Evolutionary conservation across 192 early-diverging fungal species (phyloP), one percentile per base, ranked within the genome.

Genomic region (Dispira simplex): DNA sequence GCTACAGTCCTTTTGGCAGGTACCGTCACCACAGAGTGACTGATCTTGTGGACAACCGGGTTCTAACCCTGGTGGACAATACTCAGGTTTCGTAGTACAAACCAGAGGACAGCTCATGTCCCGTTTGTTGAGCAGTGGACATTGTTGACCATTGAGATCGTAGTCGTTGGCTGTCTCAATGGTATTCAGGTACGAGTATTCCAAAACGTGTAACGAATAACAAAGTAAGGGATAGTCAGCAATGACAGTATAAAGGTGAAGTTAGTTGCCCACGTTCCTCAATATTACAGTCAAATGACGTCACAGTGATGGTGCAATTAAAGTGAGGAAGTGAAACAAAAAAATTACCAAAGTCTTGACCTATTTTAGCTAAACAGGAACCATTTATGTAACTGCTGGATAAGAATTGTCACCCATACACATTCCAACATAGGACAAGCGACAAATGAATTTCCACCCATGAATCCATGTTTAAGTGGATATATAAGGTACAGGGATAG

Each of bases 1-100:
- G 6, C 67, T 63, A 63, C 79, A 81, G 25, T 66, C 47, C 39
- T 59, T 43, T 44, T 75, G 76, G 59, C 81, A 83, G 11, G 72
- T 48, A 8, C 81, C 79, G 64, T 83, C 79, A 0, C 68, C 68
- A 57, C 81, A 83, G 21, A 79, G 71, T 0, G 26, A 8, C 63
- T 70, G 70, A 9, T 65, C 70, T 0, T 45, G 11, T 8, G 73
- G 66, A 43, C 81, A 83, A 3, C 44, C 46, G 18, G 72, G 68
- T 47, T 49, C 65, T 56, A 77, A 47, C 26, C 66, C 45, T 21
- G 54, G 13, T 3, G 76, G 76, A 58, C 76, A 77, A 57, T 49
- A 28, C 44, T n/a, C 39, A 44, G 69, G 53, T 8, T 59, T 32
- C 8, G 64, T 21, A 14, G 76, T 76, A 51, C 80, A 82, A 12